Conservation (phyloP, 73 alveolate genomes). For the Effrenium voratum region DNA sequence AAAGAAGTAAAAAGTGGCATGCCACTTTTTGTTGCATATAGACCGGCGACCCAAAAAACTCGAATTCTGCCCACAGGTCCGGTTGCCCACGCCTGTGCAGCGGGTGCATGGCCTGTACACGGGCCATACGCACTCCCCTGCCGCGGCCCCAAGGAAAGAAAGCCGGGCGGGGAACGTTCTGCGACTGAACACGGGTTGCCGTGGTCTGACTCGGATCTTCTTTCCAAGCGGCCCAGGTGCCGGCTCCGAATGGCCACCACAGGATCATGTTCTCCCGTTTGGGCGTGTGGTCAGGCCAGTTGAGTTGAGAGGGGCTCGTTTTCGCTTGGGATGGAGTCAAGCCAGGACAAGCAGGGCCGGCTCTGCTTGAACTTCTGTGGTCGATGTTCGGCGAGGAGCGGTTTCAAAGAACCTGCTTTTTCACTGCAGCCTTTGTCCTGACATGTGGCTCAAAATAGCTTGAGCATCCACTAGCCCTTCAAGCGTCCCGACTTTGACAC, state of each 20-base stretch:
- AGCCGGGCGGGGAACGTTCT: background rate
- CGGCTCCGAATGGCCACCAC: conserved; percentile 22
- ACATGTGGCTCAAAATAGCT: background rate
- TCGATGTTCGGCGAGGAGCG: conserved; percentile 81
- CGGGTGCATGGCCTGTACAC: conserved; percentile 89
- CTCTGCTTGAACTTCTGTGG: conserved; percentile 83
- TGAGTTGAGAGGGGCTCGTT: background rate
- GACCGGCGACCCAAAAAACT: too few species aligned
- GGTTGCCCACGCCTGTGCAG: conserved; percentile 82
- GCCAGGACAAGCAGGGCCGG: conserved; percentile 38
- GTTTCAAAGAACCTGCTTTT: too few species aligned
- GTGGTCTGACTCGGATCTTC: too few species aligned
- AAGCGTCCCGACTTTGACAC: background rate
- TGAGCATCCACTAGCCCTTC: background rate
- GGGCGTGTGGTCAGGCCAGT: conserved; percentile 74
- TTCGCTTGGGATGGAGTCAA: background rate
- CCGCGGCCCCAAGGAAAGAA: background rate
- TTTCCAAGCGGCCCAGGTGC: conserved; percentile 34
- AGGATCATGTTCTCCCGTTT: conserved; percentile 78
- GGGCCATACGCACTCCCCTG: conserved; percentile 55
- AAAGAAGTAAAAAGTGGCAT: too few species aligned
- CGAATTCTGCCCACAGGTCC: background rate
- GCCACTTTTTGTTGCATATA: too few species aligned
- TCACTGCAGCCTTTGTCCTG: too few species aligned
- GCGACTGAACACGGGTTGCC: background rate